Evolutionary conservation across 1,284 basidiomycete species (phyloP), one percentile per base, ranked within the genome.

Genomic region (Paramarasmius palmivorus): DNA sequence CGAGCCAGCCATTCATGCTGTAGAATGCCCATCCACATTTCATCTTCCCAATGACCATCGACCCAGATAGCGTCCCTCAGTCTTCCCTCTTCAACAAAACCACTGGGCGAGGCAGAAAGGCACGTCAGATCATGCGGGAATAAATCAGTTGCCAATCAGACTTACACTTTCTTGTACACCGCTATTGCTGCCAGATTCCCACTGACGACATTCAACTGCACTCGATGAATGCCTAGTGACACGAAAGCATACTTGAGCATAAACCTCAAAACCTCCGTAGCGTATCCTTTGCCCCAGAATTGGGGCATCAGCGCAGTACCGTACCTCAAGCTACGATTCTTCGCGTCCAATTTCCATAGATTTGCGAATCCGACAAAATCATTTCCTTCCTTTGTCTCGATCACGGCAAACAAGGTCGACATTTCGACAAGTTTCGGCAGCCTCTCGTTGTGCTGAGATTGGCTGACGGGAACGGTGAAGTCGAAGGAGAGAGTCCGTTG

Each of bases 231-330:
- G n/a, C 57, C 60, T 36, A 74, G 56, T 62, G 62, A 61, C 29
- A 61, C 41, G 22, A 74, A 74, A 44, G 64, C 59, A 52, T 72
- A 59, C 4, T 71, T 70, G 32, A 73, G 48, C 22, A 73, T 53
- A 35, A 64, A 71, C 53, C 52, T 41, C 48, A 64, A 63, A 48
- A 54, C 65, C 48, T 74, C 73, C 20, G 58, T 69, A 4, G 70
- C 73, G 49, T 66, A 72, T 0, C 72, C 73, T 12, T 60, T 59
- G 8, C 60, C 57, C 68, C 72, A 70, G 44, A 65, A 70, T 51
- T 49, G 26, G 2, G 67, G 67, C 9, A 46, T 35, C 10, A 73
- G 58, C 32, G 60, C 68, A 37, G 73, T 61, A 3, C 66, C 69
- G 22, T 68, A 63, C 40, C 57, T 56, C 32, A 62, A 70, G n/a